Percentiles rank a stretch among this genome's conserved stretches.
These are phyloP conservation scores for Magnusiomyces tetraspermus DNA, from an alignment of 1,139 yeast genomes.

Conservation along the genomic window DNA sequence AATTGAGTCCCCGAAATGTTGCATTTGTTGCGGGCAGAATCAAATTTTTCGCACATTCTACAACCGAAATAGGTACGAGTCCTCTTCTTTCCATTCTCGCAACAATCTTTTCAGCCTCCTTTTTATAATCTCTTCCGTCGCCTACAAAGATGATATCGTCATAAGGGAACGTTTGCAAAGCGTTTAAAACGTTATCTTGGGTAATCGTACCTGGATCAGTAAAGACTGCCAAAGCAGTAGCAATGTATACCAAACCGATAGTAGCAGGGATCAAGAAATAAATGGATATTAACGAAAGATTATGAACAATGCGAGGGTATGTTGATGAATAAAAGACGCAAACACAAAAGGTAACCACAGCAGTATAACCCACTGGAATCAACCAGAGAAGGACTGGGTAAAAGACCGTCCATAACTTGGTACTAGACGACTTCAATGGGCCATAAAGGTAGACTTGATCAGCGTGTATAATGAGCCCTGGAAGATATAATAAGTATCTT, in stretches of 20 bases:
- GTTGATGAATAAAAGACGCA: constrained; percentile 39
- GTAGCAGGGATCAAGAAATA: constrained; percentile 8
- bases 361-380: constrained; percentile 44
- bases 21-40: background rate
- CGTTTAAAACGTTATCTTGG: constrained; percentile 22
- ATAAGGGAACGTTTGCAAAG: constrained; percentile 32
- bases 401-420: background rate
- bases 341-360: constrained; percentile 41
- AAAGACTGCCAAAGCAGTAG: constrained; percentile 41
- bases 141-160: constrained; percentile 38
- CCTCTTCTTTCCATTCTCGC: background rate
- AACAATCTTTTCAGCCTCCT: background rate
- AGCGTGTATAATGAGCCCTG: background rate
- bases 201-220: constrained; percentile 48
- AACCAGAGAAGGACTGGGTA: constrained; percentile 22
- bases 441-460: background rate
- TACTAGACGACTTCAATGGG: background rate
- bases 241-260: constrained; percentile 33
- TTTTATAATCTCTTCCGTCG: background rate
- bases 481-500: background rate
- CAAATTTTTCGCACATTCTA: background rate
- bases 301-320: constrained; percentile 28
- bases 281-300: background rate
- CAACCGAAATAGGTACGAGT: background rate
- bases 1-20: too few relatives aligned